phyloP scores from a whole-genome alignment of 106 monocot species.

The Apostasia shenzhenica region DNA sequence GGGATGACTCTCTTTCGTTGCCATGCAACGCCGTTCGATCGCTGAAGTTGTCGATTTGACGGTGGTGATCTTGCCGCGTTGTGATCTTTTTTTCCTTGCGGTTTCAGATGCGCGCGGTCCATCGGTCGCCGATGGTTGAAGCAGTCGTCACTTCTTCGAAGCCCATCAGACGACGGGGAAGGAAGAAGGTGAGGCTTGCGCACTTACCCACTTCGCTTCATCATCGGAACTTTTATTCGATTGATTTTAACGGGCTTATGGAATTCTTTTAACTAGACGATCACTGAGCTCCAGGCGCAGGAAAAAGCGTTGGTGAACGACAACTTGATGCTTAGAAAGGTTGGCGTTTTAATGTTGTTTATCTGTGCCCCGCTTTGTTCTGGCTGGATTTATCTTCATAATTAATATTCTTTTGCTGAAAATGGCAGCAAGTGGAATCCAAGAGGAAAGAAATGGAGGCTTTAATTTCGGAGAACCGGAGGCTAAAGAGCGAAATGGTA shows the following conservation, averaged over 20 bases:
- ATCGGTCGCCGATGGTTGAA: neutral
- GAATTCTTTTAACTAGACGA: neutral
- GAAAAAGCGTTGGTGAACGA: slow-evolving; percentile 4
- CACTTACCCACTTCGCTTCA: no score
- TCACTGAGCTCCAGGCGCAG: slow-evolving; percentile 1
- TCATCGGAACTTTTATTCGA: no score
- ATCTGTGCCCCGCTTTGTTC: neutral
- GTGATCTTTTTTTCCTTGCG: neutral
- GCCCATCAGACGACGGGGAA: slow-evolving; percentile 5
- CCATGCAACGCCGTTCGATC: no score
- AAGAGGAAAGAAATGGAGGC: slow-evolving; percentile 1
- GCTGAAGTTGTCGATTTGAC: no score
- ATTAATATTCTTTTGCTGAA: neutral
- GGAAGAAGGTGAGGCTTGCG: neutral
- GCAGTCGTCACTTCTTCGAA: neutral
- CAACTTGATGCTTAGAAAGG: neutral
- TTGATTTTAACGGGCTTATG: no score
- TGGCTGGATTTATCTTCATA: neutral
- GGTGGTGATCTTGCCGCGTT: neutral
- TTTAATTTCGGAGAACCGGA: slow-evolving; percentile 1
- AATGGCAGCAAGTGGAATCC: slow-evolving; percentile 1
- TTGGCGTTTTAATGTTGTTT: neutral
- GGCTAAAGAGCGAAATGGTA: neutral
- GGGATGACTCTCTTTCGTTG: no score
- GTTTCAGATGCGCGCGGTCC: neutral